Conservation (phyloP, 2,329 filamentous ascomycete species). For the Metarhizium anisopliae region DNA sequence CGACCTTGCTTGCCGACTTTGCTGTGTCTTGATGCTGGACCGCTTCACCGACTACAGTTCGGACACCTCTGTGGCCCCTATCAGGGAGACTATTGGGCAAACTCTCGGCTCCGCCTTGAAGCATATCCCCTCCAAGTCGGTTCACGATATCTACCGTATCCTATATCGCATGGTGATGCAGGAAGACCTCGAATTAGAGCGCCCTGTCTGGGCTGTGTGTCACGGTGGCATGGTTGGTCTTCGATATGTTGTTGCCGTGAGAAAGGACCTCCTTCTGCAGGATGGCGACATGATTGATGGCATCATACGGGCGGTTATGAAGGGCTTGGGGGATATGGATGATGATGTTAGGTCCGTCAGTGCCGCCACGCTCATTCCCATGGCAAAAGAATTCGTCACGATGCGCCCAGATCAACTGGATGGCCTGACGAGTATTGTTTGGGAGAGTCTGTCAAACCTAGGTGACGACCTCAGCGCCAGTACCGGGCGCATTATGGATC, state of each 20-base stretch:
- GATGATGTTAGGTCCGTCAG: constrained; percentile 96
- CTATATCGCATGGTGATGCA: constrained; percentile 90
- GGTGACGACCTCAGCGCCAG: constrained; percentile 95
- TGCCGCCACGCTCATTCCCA: constrained; percentile 92
- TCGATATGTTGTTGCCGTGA: constrained; percentile 87
- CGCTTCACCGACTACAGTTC: constrained; percentile 97
- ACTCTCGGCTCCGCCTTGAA: constrained; percentile 82
- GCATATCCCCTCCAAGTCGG: constrained; percentile 69
- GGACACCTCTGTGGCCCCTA: constrained; percentile 92
- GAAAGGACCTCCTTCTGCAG: constrained; percentile 81
- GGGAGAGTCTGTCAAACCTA: constrained; percentile 94
- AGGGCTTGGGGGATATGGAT: constrained; percentile 80
- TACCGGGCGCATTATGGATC: constrained; percentile 96
- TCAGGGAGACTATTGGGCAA: constrained; percentile 90
- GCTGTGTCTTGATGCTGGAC: constrained; percentile 94
- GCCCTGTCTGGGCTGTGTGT: constrained; percentile 84
- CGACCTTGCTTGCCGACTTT: constrained; percentile 87
- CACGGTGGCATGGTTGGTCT: constrained; percentile 97
- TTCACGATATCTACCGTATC: constrained; percentile 75
- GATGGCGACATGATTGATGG: constrained; percentile 85
- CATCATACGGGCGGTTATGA: constrained; percentile 87
- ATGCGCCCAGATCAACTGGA: constrained; percentile 72
- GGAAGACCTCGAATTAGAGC: constrained; percentile 63
- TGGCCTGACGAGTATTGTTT: constrained; percentile 84
- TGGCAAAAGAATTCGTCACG: constrained; percentile 88